Evolutionary conservation across 2,329 filamentous ascomycete species (phyloP), one percentile per base, ranked within the genome.

Genomic region (Nemania serpens): DNA sequence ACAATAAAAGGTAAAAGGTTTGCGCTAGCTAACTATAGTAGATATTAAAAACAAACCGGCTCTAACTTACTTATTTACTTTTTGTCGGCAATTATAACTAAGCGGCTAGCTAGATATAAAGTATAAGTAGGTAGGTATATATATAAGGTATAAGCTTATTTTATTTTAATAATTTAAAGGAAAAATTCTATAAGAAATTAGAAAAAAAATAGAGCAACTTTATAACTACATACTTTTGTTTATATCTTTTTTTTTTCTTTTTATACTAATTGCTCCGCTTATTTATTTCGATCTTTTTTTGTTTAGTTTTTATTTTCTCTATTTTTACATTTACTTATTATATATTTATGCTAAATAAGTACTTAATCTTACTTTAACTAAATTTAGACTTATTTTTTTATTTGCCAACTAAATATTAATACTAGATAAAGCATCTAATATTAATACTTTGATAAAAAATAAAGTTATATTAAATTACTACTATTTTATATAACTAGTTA

Each of bases 381-480:
- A 58, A 41, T 48, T 56, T 47, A 47, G 58, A 15, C 18, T 48
- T 29, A 12, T n/a, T 12, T 25, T 33, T 34, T 52, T 18, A 36
- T 33, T n/a, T 25, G 5, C 18, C 25, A 18, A 2, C n/a, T 29
- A 36, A 20, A 36, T 13, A 48, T 13, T 33, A 34, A 58, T 20
- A 41, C 41, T 22, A 22, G 33, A 25, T 9, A 22, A 7, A n/a
- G 15, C 39, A 20, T 55, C 59, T 55, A 62, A 62, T 58, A 51
- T 56, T 41, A 53, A 48, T 36, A 41, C 59, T 37, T 59, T 62
- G 62, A 49, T 54, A 59, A 61, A 55, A 48, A 59, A 18, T 64
- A 66, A 65, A 63, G 69, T 71, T 61, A 53, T 61, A 71, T 71
- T 70, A 56, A 68, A 69, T 70, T 66, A 71, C 68, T 66, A 71